A percentile compares a stretch with the other conserved stretches of the same genome.
Evolutionary conservation across 345 rosid genomes (phyloP).

Genomic region (Gossypium australe): DNA sequence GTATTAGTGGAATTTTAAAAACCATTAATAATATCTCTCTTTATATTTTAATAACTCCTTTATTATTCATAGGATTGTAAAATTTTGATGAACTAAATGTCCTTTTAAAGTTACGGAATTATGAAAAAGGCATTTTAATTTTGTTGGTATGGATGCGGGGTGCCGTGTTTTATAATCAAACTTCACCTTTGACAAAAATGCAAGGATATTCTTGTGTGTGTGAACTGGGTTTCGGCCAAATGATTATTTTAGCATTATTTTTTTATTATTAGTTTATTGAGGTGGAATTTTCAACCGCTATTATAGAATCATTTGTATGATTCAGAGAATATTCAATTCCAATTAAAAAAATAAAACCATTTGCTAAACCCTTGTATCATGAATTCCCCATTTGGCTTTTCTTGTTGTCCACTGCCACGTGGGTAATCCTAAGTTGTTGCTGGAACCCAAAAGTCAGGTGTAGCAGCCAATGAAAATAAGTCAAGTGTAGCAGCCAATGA

Average conservation of each 20-base stretch:
- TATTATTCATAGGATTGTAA: too few relatives aligned
- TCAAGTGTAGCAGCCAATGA: neutral
- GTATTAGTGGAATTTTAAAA: too few relatives aligned
- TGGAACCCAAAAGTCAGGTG: neutral
- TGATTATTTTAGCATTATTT: neutral
- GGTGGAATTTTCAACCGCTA: slow-evolving; percentile 5
- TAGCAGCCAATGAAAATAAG: neutral
- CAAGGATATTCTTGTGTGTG: neutral
- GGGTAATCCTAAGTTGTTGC: neutral
- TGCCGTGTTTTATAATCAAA: neutral
- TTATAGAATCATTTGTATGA: neutral
- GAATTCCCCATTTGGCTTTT: neutral
- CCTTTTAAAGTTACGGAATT: too few relatives aligned
- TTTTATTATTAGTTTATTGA: neutral
- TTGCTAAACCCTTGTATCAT: neutral
- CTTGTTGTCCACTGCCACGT: neutral
- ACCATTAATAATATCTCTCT: too few relatives aligned
- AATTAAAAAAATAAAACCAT: neutral
- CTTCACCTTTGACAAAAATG: neutral
- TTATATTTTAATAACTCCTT: too few relatives aligned
- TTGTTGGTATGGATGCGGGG: neutral
- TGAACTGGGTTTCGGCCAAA: neutral
- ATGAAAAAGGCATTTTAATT: too few relatives aligned
- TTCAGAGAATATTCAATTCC: slow-evolving; percentile 7
- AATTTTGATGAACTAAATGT: too few relatives aligned